Evolutionary conservation across 192 early-diverging fungal genomes (phyloP).

Genomic region (Funneliformis geosporum): DNA sequence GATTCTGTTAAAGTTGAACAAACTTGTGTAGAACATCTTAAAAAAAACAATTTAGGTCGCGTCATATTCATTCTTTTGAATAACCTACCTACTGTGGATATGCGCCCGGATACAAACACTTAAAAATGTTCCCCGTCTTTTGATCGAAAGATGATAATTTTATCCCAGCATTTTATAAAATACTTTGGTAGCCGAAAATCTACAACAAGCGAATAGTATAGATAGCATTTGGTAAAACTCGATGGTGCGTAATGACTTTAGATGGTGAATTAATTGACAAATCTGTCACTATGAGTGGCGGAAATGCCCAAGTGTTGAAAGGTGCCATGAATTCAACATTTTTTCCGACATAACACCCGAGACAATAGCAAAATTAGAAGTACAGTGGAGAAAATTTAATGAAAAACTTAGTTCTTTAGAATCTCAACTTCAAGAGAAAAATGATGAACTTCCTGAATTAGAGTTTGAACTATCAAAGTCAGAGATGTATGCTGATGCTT

Average conservation of each 20-base stretch:
- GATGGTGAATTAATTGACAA: constrained; percentile 90
- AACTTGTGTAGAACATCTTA: constrained; percentile 86
- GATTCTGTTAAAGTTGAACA: constrained; percentile 85
- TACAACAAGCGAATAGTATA: constrained; percentile 85
- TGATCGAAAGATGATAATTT: constrained; percentile 78
- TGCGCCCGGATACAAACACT: constrained; percentile 61
- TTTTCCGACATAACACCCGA: constrained; percentile 54
- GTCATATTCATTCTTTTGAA: constrained; percentile 83
- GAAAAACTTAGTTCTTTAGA: constrained; percentile 46
- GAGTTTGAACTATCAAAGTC: constrained; percentile 67
- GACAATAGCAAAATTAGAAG: constrained; percentile 57
- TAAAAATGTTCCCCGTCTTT: constrained; percentile 80
- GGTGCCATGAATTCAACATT: constrained; percentile 34
- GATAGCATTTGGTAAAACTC: constrained; percentile 78
- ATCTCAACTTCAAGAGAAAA: constrained; percentile 50
- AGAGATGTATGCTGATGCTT: constrained; percentile 71
- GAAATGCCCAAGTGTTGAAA: constrained; percentile 68
- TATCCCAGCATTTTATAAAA: constrained; percentile 82
- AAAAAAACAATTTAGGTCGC: constrained; percentile 81
- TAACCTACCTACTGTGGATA: constrained; percentile 62
- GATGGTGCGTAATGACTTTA: constrained; percentile 87
- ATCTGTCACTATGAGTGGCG: constrained; percentile 93
- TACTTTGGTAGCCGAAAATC: constrained; percentile 83
- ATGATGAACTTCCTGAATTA: constrained; percentile 55
- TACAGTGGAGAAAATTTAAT: constrained; percentile 49